Evolutionary conservation across 257 asterid species (phyloP).

Genomic region (Coffea canephora): DNA sequence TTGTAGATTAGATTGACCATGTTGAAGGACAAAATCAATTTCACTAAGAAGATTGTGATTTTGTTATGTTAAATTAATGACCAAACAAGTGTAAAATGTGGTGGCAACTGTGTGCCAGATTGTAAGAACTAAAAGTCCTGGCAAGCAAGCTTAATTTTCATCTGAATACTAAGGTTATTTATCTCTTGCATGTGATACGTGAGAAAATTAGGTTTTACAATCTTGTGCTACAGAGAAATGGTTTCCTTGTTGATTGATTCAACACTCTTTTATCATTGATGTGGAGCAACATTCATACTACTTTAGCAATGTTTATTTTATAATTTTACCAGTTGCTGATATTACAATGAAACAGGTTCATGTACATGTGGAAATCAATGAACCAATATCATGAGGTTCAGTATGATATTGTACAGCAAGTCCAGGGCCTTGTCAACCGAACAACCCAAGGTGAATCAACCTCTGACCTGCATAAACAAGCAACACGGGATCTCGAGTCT

Average conservation of each 20-base stretch:
- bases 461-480: slow-evolving; percentile 85
- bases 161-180: not conserved
- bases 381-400: slow-evolving; percentile 82
- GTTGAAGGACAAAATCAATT: not conserved
- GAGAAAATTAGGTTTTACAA: not conserved
- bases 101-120: not conserved
- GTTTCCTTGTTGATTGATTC: not conserved
- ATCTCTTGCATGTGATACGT: not conserved
- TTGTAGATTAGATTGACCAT: not conserved
- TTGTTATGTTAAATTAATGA: no score
- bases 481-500: slow-evolving; percentile 91
- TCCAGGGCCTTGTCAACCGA: slow-evolving; percentile 69
- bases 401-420: slow-evolving; percentile 90
- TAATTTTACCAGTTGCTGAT: slow-evolving; percentile 9
- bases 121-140: not conserved
- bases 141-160: not conserved
- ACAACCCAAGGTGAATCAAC: slow-evolving; percentile 65
- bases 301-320: not conserved
- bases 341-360: slow-evolving; percentile 57
- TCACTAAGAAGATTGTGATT: not conserved
- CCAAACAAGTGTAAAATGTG: not conserved
- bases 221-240: not conserved
- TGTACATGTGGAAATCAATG: slow-evolving; percentile 99
- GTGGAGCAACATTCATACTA: not conserved
- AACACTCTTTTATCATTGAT: not conserved